A percentile compares a stretch with the other conserved stretches of the same genome.
Evolutionary conservation across 345 rosid species (phyloP).

Genomic region (Salix exigua): DNA sequence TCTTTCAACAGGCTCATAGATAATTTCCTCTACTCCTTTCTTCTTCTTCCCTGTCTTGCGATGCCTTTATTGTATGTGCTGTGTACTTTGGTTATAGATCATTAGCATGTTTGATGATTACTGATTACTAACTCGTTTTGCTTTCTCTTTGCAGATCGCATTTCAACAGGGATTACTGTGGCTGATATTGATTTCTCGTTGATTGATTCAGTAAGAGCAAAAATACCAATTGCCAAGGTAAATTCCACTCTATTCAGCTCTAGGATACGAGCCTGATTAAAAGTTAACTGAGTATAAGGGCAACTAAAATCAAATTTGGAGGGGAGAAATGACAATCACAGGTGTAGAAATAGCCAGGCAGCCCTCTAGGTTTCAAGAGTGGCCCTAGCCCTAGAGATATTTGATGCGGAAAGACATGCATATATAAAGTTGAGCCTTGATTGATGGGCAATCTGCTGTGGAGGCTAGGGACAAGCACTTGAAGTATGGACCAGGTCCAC

Average conservation of each 20-base stretch:
- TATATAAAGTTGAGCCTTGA: neutral
- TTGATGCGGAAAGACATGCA: neutral
- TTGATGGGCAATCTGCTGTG: neutral
- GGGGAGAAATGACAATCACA: neutral
- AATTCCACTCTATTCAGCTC: neutral
- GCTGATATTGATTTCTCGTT: conserved; percentile 79
- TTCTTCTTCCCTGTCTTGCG: neutral
- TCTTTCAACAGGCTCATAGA: neutral
- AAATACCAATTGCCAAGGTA: conserved; percentile 83
- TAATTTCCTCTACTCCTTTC: neutral
- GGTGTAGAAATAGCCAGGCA: neutral
- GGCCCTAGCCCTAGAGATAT: neutral
- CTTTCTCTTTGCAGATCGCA: conserved; percentile 46
- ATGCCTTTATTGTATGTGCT: neutral
- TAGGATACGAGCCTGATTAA: neutral
- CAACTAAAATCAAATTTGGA: neutral
- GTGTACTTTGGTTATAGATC: neutral
- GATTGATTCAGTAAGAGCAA: conserved; percentile 75
- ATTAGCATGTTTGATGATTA: neutral
- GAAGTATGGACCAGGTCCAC: neutral
- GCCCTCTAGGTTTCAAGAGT: neutral
- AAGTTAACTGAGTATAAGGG: neutral
- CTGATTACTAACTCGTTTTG: neutral
- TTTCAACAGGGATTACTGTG: conserved; percentile 69
- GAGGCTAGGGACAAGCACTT: neutral